Conservation (phyloP, 139 green algal genomes). For the Chlamydomonas urium region DNA sequence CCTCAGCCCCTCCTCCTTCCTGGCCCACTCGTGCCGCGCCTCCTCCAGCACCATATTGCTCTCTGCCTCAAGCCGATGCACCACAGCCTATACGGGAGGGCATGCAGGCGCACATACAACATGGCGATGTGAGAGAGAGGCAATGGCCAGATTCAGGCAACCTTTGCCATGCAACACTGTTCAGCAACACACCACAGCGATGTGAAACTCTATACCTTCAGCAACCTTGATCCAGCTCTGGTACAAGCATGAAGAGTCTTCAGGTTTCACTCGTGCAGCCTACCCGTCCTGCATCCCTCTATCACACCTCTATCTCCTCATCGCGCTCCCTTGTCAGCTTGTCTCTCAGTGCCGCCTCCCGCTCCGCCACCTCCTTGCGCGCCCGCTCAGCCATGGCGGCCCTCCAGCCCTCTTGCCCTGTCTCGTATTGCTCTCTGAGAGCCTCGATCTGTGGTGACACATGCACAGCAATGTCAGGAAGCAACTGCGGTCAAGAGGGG, state of each 20-base stretch:
- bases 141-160: no score
- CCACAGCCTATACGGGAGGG: slow-evolving; percentile 24
- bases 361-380: slow-evolving; percentile 37
- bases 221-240: no score
- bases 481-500: no score
- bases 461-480: not conserved
- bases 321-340: slow-evolving; percentile 38
- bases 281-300: no score
- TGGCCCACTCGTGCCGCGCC: slow-evolving; percentile 14
- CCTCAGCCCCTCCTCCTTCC: slow-evolving; percentile 20
- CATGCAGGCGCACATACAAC: no score
- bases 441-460: slow-evolving; percentile 25
- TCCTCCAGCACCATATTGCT: slow-evolving; percentile 10
- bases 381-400: slow-evolving; percentile 49
- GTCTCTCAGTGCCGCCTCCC: slow-evolving; percentile 31
- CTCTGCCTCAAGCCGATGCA: slow-evolving; percentile 47
- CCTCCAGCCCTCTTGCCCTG: slow-evolving; percentile 51
- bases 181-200: no score
- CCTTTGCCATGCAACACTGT: no score
- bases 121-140: no score
- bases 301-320: slow-evolving; percentile 45
- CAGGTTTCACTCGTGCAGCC: no score
- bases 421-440: slow-evolving; percentile 33
- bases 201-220: no score
- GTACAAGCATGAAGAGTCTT: no score